Base-by-base conservation (phyloP, 2,329 filamentous ascomycete genomes). In the Fusarium sp. region DNA sequence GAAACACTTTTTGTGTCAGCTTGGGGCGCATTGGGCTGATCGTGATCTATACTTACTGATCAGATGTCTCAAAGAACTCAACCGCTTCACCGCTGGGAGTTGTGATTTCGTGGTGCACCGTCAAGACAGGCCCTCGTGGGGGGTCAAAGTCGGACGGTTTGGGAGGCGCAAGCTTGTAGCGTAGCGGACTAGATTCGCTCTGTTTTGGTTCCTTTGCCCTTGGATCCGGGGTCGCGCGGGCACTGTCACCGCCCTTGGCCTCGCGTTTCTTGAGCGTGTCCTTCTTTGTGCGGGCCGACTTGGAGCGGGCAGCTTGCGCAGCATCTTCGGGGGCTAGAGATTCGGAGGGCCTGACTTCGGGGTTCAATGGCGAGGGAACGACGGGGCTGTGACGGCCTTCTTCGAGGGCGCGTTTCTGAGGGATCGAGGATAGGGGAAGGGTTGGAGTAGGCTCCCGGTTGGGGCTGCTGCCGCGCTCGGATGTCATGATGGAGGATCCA, bases 341-440 rank as follows among this genome's bases (percentile, higher is more conserved):
- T 64, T 84, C 85, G 47, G 79, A 79, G 11, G 80, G 76, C 69
- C 80, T 89, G 71, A 88, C 86, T 54, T 92, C 90, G 56, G 91
- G 91, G 77, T 95, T 95, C 71, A 95, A 88, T 31, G 93, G 93
- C 13, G 93, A 95, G 4, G 93, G 91, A 2, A 95, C 87, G 14
- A 91, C 88, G 6, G 93, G 93, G 70, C 88, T 88, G 81, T 95
- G 91, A 38, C 73, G 73, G 79, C 90, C 90, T 77, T 94, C 92
- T 70, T 93, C 92, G 33, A 93, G 86, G 25, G 86, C 84, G 68
- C 92, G 91, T 78, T 93, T 93, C 79, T 92, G 88, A 5, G 91
- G 90, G 27, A 92, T 84, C 11, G 86, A 86, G 60, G 87, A 83
- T 81, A 83, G 77, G 7, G 84, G 78, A 18, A 81, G 76, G 25